Conservation (phyloP, 2,329 filamentous ascomycete species). For the Fonsecaea pugnacius region DNA sequence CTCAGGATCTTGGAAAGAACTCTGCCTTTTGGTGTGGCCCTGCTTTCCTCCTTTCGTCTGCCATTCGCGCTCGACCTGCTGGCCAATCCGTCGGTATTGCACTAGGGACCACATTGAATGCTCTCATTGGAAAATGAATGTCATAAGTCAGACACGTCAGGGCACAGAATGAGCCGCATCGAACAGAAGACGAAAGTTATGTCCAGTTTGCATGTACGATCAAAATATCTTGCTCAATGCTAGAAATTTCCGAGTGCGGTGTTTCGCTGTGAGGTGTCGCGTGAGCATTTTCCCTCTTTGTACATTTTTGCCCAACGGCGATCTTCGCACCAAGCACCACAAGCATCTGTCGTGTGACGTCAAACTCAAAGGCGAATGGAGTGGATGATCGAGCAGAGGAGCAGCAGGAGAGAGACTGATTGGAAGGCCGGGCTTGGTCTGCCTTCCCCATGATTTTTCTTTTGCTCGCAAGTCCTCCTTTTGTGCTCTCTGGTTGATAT, state of each 20-base stretch:
- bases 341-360: conserved; percentile 5
- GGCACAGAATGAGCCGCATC: not conserved
- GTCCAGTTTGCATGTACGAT: not conserved
- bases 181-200: not conserved
- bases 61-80: conserved; percentile 10
- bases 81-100: conserved; percentile 3
- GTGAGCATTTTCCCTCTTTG: conserved; percentile 2
- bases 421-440: not conserved
- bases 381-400: not conserved
- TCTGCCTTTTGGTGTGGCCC: not conserved
- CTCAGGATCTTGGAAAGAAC: not conserved
- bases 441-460: not conserved
- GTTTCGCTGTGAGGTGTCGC: not conserved
- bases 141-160: not conserved
- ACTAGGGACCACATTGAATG: conserved; percentile 11
- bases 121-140: not conserved
- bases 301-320: not conserved
- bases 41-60: not conserved
- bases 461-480: not conserved
- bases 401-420: not conserved
- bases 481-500: not conserved
- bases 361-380: not conserved
- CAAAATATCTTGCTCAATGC: not conserved
- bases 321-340: not conserved
- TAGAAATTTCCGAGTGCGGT: not conserved